Percentiles rank a stretch among this genome's conserved stretches.
phyloP scores from a whole-genome alignment of 2,329 filamentous ascomycete genomes.

The Beauveria scarabaeidicola region DNA sequence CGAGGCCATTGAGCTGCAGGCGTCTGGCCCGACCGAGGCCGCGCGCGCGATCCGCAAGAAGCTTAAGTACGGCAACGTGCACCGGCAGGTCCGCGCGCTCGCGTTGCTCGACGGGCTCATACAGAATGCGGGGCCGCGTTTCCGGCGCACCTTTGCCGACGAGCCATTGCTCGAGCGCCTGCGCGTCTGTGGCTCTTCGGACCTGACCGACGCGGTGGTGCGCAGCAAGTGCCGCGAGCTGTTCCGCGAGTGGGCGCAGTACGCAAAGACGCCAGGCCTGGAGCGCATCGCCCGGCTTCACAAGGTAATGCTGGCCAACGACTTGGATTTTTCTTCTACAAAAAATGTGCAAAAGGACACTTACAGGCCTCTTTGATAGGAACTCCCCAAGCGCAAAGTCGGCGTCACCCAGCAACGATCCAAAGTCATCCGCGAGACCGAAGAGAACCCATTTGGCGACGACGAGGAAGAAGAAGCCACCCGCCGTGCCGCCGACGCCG shows the following conservation, averaged over 20 bases:
- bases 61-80: constrained; percentile 94
- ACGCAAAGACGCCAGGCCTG: constrained; percentile 72
- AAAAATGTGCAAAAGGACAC: too few relatives aligned
- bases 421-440: constrained; percentile 75
- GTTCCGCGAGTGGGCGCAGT: constrained; percentile 83
- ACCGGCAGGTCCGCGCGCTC: constrained; percentile 82
- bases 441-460: constrained; percentile 61
- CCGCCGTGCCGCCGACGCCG: constrained; percentile 7
- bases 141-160: constrained; percentile 81
- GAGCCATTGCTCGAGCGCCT: constrained; percentile 87
- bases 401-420: constrained; percentile 69
- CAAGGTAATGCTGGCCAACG: constrained; percentile 31
- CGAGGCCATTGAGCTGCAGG: constrained; percentile 85
- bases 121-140: constrained; percentile 82
- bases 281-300: constrained; percentile 74
- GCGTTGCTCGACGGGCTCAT: constrained; percentile 87
- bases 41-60: constrained; percentile 93
- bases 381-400: constrained; percentile 60
- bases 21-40: constrained; percentile 77
- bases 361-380: constrained; percentile 26
- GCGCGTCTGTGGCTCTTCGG: constrained; percentile 76
- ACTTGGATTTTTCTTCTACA: too few relatives aligned
- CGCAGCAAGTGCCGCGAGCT: constrained; percentile 78
- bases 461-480: constrained; percentile 51
- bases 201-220: constrained; percentile 78